Base-by-base conservation (phyloP, 257 asterid genomes). In the Ehretia macrophylla region DNA sequence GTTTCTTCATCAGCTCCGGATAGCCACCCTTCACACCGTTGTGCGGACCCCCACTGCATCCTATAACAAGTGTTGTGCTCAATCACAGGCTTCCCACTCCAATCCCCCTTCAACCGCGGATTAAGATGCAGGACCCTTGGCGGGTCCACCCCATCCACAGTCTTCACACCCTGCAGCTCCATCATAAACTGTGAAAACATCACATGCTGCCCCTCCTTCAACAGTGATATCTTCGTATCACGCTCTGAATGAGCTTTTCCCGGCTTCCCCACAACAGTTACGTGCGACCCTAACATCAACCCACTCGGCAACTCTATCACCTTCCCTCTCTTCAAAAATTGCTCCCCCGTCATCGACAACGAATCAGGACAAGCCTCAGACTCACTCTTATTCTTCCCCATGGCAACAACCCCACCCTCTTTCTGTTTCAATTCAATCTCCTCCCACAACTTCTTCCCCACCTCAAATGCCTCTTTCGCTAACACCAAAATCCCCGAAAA, bases 171-270 rank as follows among this genome's bases (percentile, higher is more conserved):
- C 77, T 88, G 95, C 65, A 91, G 42, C 69, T 91, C 98, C 92
- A 91, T 83, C 94, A 87, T 83, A 56, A 91, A 91, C 75, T 91
- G 98, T 0, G 98, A 88, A 67, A 91, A 95, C 96, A 85, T 88
- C 67, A 79, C 68, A 54, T 68, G 79, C 55, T 91, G 96, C 11
- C 98, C 95, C 55, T 79, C 83, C 56, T 69, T 77, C 75, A 80
- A 53, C 73, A 85, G 70, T 0, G 97, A 86, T 65, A 92, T 92
- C 88, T 86, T 92, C 0, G 97, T 75, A 45, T 83, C 86, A 12
- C 75, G 74, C 53, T 88, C 99, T 0, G 76, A 68, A 72, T 92
- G 99, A 37, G 95, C 96, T 58, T 51, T 59, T 79, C 73, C 76
- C 5, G 97, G 96, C 62, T 73, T 86, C 55, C 81, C 99, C 37